A percentile compares a stretch with the other conserved stretches of the same genome.
Conservation (phyloP, 495 filamentous ascomycete species). For the Durotheca rogersii region DNA sequence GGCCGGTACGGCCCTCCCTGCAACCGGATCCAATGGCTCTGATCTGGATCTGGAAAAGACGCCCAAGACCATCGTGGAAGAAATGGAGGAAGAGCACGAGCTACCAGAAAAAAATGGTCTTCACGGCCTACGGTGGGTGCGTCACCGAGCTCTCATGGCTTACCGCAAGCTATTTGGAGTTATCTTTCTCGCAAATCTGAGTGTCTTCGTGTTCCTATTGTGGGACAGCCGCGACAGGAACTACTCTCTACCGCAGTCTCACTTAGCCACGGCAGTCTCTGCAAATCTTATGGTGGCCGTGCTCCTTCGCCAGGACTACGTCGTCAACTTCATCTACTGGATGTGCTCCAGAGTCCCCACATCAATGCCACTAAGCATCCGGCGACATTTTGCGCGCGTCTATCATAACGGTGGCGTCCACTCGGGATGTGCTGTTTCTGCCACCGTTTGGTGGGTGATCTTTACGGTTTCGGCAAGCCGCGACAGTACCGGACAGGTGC, state of each 20-base stretch:
- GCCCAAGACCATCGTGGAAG: slow-evolving; percentile 1
- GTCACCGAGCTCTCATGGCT: slow-evolving; percentile 23
- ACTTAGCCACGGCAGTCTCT: slow-evolving; percentile 42
- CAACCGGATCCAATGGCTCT: neutral
- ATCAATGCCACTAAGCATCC: slow-evolving; percentile 57
- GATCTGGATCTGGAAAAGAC: slow-evolving; percentile 8
- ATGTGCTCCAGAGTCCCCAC: slow-evolving; percentile 54
- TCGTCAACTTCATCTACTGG: slow-evolving; percentile 62
- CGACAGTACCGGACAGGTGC: slow-evolving; percentile 11
- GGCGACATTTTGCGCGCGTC: slow-evolving; percentile 58
- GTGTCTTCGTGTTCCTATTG: slow-evolving; percentile 46
- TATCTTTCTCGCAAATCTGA: slow-evolving; percentile 54
- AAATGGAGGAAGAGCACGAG: slow-evolving; percentile 15
- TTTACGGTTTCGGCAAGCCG: slow-evolving; percentile 53
- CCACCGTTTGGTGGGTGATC: slow-evolving; percentile 62
- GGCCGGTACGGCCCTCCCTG: no score
- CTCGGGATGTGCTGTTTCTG: slow-evolving; percentile 60
- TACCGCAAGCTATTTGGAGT: slow-evolving; percentile 54
- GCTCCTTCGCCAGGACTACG: slow-evolving; percentile 60
- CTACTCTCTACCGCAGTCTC: slow-evolving; percentile 27
- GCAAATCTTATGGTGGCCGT: slow-evolving; percentile 48
- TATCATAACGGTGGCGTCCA: slow-evolving; percentile 71
- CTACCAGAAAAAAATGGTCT: slow-evolving; percentile 28
- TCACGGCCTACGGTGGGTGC: slow-evolving; percentile 26
- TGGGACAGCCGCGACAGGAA: slow-evolving; percentile 28